Evolutionary conservation across 2,329 filamentous ascomycete genomes (phyloP).

Genomic region (Cytospora leucostoma): DNA sequence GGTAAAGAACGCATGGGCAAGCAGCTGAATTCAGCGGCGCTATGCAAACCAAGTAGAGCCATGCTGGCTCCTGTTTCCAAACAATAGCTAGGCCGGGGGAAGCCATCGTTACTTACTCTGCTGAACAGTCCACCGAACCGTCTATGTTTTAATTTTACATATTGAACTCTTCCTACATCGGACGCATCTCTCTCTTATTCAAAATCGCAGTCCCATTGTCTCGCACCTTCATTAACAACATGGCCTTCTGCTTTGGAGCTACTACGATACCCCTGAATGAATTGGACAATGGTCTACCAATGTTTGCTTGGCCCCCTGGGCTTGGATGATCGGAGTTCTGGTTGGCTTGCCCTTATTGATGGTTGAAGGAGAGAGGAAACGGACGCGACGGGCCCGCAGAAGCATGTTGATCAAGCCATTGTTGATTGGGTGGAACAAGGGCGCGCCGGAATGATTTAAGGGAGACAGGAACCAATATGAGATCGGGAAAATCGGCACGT

Average conservation of each 20-base stretch:
- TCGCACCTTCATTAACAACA: conserved; percentile 13
- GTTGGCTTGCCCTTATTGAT: conserved; percentile 9
- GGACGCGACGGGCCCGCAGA: background rate
- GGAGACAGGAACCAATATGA: background rate
- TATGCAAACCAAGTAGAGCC: background rate
- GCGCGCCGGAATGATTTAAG: conserved; percentile 3
- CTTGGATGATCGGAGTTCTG: conserved; percentile 14
- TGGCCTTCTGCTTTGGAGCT: conserved; percentile 15
- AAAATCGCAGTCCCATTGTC: conserved; percentile 7
- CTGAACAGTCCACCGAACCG: conserved; percentile 17
- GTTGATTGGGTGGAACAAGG: conserved; percentile 7
- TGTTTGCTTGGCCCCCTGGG: conserved; percentile 16
- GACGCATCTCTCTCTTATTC: conserved; percentile 4
- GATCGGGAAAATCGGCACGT: background rate
- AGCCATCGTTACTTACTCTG: conserved; percentile 14
- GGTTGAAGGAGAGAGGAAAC: background rate
- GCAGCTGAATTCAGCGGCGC: background rate
- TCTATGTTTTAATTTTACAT: background rate
- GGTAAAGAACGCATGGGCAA: background rate
- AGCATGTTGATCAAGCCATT: background rate
- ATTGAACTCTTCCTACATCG: background rate
- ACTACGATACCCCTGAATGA: conserved; percentile 19
- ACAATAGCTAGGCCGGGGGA: conserved; percentile 7
- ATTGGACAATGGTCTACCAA: conserved; percentile 14
- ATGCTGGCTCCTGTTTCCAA: background rate